These are phyloP conservation scores for Boletus semigastroideus DNA, from an alignment of 1,284 basidiomycete species.

Conservation along the genomic window DNA sequence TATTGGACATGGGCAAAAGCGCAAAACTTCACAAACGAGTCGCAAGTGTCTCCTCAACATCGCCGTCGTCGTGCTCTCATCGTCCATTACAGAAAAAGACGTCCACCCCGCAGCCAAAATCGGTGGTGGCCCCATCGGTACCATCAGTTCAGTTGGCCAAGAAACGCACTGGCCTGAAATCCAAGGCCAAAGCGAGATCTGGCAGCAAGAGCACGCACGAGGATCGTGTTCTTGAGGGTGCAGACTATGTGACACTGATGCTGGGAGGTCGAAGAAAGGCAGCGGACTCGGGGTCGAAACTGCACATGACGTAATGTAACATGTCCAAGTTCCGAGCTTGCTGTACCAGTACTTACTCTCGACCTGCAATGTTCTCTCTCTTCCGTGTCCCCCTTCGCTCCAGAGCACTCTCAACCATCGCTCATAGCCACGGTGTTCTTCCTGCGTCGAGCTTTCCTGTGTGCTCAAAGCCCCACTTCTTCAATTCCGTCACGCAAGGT, in stretches of 20 bases:
- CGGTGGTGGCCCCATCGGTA: not conserved
- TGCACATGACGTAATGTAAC: constrained; percentile 33
- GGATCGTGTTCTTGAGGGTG: constrained; percentile 61
- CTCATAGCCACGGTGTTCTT: constrained; percentile 43
- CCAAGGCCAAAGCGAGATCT: constrained; percentile 36
- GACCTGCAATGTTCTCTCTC: constrained; percentile 15
- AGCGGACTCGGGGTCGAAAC: constrained; percentile 59
- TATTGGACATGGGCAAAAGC: constrained; percentile 38
- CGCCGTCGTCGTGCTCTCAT: not conserved
- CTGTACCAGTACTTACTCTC: constrained; percentile 1
- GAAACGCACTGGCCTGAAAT: constrained; percentile 49
- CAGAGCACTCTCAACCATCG: constrained; percentile 25
- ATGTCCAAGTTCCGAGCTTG: constrained; percentile 22
- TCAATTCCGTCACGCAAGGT: constrained; percentile 68
- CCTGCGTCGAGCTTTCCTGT: constrained; percentile 68
- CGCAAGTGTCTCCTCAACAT: constrained; percentile 25
- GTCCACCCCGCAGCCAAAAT: constrained; percentile 2
- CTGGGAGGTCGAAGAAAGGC: constrained; percentile 68
- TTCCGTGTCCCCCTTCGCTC: not conserved
- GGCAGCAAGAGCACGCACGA: constrained; percentile 31
- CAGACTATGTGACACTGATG: constrained; percentile 72
- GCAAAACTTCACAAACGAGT: constrained; percentile 44
- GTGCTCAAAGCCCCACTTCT: constrained; percentile 66
- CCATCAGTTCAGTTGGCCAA: constrained; percentile 28
- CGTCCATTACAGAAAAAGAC: constrained; percentile 30